Evolutionary conservation across 495 filamentous ascomycete genomes (phyloP), one percentile per base, ranked within the genome.

Genomic region (Lophiostoma macrostomum): DNA sequence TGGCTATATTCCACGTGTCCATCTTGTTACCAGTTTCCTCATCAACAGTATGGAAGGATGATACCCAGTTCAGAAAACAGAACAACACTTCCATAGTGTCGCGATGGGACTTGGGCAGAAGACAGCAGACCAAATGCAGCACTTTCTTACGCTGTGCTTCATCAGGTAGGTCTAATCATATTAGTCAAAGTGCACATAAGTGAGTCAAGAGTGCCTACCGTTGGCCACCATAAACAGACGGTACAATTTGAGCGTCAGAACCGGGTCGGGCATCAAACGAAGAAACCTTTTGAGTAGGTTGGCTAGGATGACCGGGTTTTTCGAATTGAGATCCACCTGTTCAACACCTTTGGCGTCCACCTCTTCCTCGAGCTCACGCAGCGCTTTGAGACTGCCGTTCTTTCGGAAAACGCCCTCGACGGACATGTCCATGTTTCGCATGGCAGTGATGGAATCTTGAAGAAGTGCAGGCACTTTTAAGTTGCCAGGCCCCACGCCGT

Each of bases 391-490:
- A 65, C 96, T 97, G 52, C 93, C 93, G 64, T 96, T 99, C 76
- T 99, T 99, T 47, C 93, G 86, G 80, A 99, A 99, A 38, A 99
- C 91, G 64, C 94, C 94, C 66, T 99, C 93, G 6, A 97, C 88
- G 14, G 90, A 95, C 78, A 99, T 95, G 70, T 99, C 93, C 90
- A 97, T 99, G 65, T 89, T 91, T 56, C 88, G 83, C 88, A 99
- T 93, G 23, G 91, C 88, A 4, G 87, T 87, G 12, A 97, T 81
- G 22, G 90, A 81, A 63, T 97, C 94, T 64, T 97, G 90, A 29
- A 99, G 78, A 48, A 99, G 76, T 1, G 86, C 83, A 12, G 93
- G 93, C 31, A 97, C 87, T 48, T 86, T 83, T 24, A 99, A 75
- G 41, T 86, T 83, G 29, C 90, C 91, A 14, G 93, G 93, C 7